These are phyloP conservation scores for Nothopassalora personata DNA, from an alignment of 2,329 filamentous ascomycete species.

Conservation along the genomic window DNA sequence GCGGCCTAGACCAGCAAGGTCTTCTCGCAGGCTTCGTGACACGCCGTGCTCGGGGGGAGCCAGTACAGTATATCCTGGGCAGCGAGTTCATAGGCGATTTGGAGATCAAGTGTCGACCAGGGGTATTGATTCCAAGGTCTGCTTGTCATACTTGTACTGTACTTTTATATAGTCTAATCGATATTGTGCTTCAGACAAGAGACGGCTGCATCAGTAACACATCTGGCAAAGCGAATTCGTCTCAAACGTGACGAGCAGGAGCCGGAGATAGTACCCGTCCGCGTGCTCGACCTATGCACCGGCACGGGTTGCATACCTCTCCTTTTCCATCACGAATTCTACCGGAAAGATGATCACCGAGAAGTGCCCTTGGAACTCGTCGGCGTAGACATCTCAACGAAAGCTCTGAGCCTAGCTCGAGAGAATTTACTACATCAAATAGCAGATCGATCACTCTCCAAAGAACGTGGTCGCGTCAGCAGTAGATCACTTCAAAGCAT, in stretches of 20 bases:
- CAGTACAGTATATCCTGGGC: slow-evolving; percentile 84
- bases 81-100: slow-evolving; percentile 81
- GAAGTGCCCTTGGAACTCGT: slow-evolving; percentile 45
- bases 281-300: slow-evolving; percentile 79
- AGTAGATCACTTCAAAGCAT: slow-evolving; percentile 19
- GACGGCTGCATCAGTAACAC: slow-evolving; percentile 39
- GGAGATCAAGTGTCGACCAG: slow-evolving; percentile 68
- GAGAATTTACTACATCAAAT: slow-evolving; percentile 48
- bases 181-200: slow-evolving; percentile 37
- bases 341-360: slow-evolving; percentile 17
- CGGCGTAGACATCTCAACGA: slow-evolving; percentile 67
- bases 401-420: slow-evolving; percentile 60
- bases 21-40: slow-evolving; percentile 28
- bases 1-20: slow-evolving; percentile 20
- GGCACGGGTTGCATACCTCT: slow-evolving; percentile 88
- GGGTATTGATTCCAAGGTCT: slow-evolving; percentile 78
- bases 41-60: slow-evolving; percentile 57
- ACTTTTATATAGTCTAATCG: slow-evolving; percentile 5
- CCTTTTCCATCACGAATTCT: slow-evolving; percentile 61
- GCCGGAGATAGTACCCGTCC: slow-evolving; percentile 37
- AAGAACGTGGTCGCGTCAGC: neutral
- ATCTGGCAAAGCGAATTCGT: slow-evolving; percentile 30
- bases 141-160: neutral
- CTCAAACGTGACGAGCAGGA: slow-evolving; percentile 7
- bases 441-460: slow-evolving; percentile 40